Base-by-base conservation (phyloP, 1,284 basidiomycete genomes). In the Phlebopus sp. region DNA sequence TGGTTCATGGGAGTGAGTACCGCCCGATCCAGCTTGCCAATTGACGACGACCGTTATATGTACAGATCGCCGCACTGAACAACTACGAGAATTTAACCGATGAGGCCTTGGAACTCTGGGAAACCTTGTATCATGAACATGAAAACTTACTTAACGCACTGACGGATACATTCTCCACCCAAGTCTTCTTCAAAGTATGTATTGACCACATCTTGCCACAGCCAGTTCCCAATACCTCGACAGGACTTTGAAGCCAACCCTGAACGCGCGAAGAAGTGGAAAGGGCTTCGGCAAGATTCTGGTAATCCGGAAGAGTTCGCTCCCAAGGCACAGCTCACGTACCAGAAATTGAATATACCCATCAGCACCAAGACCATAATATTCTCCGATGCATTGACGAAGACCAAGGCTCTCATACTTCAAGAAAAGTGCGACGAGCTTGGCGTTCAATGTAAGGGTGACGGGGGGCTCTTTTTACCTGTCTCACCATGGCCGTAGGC, bases 141-240 rank as follows among this genome's bases (percentile, higher is more conserved):
- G 68, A 69, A 5, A 63, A 74, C 1, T 72, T 85, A 5, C 74
- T 84, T 44, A 81, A 91, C 46, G 91, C 93, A 17, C 72, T 97
- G 36, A 96, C 95, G 9, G 94, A 97, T 67, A 97, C 94, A 0
- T 97, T 96, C 68, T 90, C 92, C 4, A 89, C 87, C 3, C 70
- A 79, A 34, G 83, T 81, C 0, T 97, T 97, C 70, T 94, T 90
- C 73, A 75, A 81, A 69, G 88, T 79, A 57, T 23, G 64, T 53
- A 14, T 29, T 9, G 27, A 5, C 27, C 8, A 29, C 41, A 15
- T 42, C 17, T 34, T 36, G 44, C n/a, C 14, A 44, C 7, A 40
- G 5, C 15, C 2, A 30, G 27, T 25, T 40, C 9, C 37, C 13
- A n/a, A 10, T 17, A 6, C 15, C 37, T 41, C 43, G 30, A 39